Conservation (phyloP, 805 yeast species). For the Monosporozyma siamensis region DNA sequence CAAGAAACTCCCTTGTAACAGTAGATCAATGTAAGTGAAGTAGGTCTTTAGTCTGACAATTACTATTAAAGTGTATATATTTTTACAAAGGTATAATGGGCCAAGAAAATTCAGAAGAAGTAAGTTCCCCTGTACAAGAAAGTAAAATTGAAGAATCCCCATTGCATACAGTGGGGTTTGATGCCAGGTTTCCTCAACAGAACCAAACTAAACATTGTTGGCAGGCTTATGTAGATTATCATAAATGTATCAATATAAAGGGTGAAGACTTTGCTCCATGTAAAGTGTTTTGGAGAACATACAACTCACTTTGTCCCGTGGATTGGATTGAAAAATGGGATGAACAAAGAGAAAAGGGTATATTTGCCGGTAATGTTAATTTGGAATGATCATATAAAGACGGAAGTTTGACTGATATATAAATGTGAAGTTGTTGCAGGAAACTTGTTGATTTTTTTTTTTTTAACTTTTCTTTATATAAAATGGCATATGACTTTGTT, state of each 20-base stretch:
- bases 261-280: conserved; percentile 99
- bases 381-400: no score
- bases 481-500: no score
- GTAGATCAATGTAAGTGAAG: no score
- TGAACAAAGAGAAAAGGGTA: conserved; percentile 65
- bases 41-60: no score
- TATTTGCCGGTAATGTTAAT: conserved; percentile 40
- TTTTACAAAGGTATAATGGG: conserved; percentile 5
- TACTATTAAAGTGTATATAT: no score
- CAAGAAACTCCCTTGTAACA: no score
- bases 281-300: conserved; percentile 86
- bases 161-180: conserved; percentile 64
- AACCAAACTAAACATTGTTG: conserved; percentile 98
- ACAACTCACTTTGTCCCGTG: conserved; percentile 74
- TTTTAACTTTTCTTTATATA: no score
- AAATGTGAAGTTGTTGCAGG: no score
- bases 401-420: no score
- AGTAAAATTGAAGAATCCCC: conserved; percentile 32
- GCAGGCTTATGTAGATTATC: conserved; percentile 96
- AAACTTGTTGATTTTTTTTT: no score
- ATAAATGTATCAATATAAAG: conserved; percentile 90
- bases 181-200: conserved; percentile 92
- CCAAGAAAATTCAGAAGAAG: conserved; percentile 2
- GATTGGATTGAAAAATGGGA: conserved; percentile 86
- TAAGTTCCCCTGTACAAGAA: not conserved